phyloP scores from a whole-genome alignment of 202 grass and related monocot genomes.

The Hordeum pubiflorum region DNA sequence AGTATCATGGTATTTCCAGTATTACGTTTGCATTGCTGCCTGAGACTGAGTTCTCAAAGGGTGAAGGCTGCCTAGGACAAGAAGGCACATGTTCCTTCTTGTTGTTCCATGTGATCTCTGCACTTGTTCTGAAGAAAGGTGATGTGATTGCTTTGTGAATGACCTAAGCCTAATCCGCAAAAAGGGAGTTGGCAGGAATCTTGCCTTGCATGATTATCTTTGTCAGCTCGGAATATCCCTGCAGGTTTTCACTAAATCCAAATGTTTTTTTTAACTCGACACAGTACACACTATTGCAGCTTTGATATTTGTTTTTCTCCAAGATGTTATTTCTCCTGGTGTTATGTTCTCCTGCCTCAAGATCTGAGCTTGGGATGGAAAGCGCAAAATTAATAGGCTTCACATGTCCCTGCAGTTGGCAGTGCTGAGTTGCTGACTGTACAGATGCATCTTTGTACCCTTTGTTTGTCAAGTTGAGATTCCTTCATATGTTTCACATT shows the following conservation, averaged over 20 bases:
- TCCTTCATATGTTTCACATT: slow-evolving; percentile 23
- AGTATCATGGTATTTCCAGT: background rate
- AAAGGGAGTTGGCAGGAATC: background rate
- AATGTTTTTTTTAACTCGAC: background rate
- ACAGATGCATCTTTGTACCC: background rate
- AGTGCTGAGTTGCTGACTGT: background rate
- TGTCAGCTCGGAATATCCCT: slow-evolving; percentile 4
- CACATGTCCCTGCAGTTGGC: background rate
- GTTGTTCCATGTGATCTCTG: background rate
- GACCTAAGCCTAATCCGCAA: background rate
- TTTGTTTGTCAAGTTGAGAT: slow-evolving; percentile 1
- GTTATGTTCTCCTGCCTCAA: background rate
- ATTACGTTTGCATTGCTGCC: background rate
- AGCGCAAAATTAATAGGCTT: background rate
- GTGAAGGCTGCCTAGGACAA: background rate
- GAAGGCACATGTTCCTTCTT: slow-evolving; percentile 2
- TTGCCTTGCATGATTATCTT: background rate
- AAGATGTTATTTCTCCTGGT: background rate
- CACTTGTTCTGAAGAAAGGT: background rate
- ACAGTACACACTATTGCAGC: background rate
- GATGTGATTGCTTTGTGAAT: background rate
- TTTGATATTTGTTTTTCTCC: background rate
- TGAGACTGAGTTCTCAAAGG: background rate
- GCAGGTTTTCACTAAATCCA: background rate
- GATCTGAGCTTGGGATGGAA: background rate